Evolutionary conservation across 129 eudicot species (phyloP), one percentile per base, ranked within the genome.

Genomic region (Tagetes patula): DNA sequence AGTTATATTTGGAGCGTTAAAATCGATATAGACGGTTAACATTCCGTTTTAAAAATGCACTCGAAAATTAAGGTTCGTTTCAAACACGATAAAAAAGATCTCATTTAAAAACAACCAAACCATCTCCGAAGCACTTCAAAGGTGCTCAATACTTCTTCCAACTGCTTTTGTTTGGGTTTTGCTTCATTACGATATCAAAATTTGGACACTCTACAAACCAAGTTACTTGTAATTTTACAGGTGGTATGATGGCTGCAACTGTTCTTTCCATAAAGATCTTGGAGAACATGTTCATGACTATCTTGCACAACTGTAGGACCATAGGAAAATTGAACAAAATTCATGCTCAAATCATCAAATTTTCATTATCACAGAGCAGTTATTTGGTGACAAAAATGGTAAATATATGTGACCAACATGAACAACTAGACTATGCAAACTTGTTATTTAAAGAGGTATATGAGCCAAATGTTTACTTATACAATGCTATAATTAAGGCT

Each of bases 211-310:
- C 27, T 20, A 20, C 27, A 20, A 20, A 20, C 27, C 27, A 20
- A 20, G 27, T 20, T 20, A 20, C 27, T 20, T 20, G 27, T 0
- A 20, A 20, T 0, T 20, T 20, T 49, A 49, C 27, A 54, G 61
- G 65, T 34, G 67, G 34, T 11, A 12, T 8, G 14, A 61, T 61
- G 67, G 43, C 43, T 1, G 45, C 67, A 61, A 61, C 34, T 37
- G 43, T 61, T 27, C 67, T 61, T 61, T 61, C 67, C 9, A 1
- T 61, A 34, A 61, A 61, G 43, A 61, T 36, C 8, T 61, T 61
- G 67, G 67, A 61, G 43, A 61, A 61, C 45, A 61, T 61, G 67
- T 61, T 61, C 67, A 61, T 61, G 67, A 36, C 42, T 43, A 61
- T 61, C 43, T 13, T 61, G 67, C 67, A 36, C 10, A 61, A 37